A percentile compares a stretch with the other conserved stretches of the same genome.
Evolutionary conservation across 176 grass and related monocot species (phyloP).

Genomic region (Ananas comosus): DNA sequence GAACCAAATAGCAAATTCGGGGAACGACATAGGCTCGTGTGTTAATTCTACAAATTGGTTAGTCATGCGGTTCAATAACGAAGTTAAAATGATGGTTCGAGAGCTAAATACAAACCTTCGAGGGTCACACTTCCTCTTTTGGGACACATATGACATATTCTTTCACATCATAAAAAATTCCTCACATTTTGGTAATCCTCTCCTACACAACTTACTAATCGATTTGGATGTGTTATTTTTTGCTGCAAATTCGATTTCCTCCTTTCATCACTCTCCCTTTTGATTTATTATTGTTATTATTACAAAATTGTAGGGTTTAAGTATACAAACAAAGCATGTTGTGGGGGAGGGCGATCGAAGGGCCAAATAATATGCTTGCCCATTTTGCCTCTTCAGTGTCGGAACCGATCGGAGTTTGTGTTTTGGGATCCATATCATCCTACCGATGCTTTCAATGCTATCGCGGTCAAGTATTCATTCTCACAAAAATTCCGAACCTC

Average conservation of each 20-base stretch:
- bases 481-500: slow-evolving; percentile 10
- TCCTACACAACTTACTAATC: not conserved
- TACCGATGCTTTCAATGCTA: slow-evolving; percentile 26
- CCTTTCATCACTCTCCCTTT: not conserved
- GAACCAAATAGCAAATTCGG: slow-evolving; percentile 25
- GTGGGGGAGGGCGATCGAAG: slow-evolving; percentile 31
- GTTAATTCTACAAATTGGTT: slow-evolving; percentile 21
- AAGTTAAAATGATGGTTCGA: slow-evolving; percentile 4
- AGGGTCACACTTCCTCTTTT: slow-evolving; percentile 25
- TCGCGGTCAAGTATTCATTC: slow-evolving; percentile 10
- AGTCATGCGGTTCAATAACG: slow-evolving; percentile 21
- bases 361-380: slow-evolving; percentile 38
- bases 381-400: slow-evolving; percentile 13
- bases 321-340: slow-evolving; percentile 27
- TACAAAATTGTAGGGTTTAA: slow-evolving; percentile 25
- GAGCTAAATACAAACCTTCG: slow-evolving; percentile 15
- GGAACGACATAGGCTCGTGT: slow-evolving; percentile 8
- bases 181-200: slow-evolving; percentile 24
- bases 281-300: slow-evolving; percentile 1
- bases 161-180: slow-evolving; percentile 22
- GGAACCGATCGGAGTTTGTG: slow-evolving; percentile 19
- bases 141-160: slow-evolving; percentile 18
- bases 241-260: not conserved
- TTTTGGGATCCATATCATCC: slow-evolving; percentile 42
- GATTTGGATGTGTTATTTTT: not conserved